A percentile compares a stretch with the other conserved stretches of the same genome.
Evolutionary conservation across 2,329 filamentous ascomycete genomes (phyloP).

Genomic region (Tolypocladium capitatum): DNA sequence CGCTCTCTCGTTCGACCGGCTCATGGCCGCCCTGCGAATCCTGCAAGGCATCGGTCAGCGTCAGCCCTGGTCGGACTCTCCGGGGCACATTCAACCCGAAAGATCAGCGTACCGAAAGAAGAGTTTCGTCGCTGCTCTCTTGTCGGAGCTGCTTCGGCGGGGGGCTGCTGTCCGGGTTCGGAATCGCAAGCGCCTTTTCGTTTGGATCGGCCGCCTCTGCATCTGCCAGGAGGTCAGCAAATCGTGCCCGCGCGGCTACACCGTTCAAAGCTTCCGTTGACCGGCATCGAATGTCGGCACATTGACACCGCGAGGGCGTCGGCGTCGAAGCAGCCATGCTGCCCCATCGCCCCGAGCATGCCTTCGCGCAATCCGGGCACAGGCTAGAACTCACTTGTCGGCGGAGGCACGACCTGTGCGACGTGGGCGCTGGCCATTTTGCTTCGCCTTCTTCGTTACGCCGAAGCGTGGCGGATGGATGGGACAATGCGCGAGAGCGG

Average conservation of each 20-base stretch:
- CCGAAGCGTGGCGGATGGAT: neutral
- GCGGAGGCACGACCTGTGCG: neutral
- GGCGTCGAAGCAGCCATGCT: neutral
- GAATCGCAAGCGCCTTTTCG: constrained; percentile 11
- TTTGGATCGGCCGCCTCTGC: constrained; percentile 3
- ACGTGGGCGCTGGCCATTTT: constrained; percentile 1
- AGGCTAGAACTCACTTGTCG: neutral
- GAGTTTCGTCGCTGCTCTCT: constrained; percentile 1
- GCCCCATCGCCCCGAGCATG: too few relatives aligned
- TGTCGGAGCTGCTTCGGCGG: constrained; percentile 1
- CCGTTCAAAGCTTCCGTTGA: neutral
- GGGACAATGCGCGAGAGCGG: neutral
- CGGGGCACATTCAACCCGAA: neutral
- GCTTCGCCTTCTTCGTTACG: neutral
- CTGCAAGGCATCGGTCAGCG: neutral
- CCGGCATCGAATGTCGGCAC: neutral
- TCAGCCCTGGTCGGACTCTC: neutral
- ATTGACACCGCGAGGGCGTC: neutral
- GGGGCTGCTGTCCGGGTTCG: constrained; percentile 8
- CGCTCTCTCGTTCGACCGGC: neutral
- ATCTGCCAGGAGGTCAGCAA: constrained; percentile 6
- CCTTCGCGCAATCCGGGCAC: neutral
- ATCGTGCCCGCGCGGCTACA: neutral
- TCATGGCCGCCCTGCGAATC: neutral
- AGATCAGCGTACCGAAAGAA: neutral